phyloP scores from a whole-genome alignment of 2,329 filamentous ascomycete species.

The Esteya vermicola region DNA sequence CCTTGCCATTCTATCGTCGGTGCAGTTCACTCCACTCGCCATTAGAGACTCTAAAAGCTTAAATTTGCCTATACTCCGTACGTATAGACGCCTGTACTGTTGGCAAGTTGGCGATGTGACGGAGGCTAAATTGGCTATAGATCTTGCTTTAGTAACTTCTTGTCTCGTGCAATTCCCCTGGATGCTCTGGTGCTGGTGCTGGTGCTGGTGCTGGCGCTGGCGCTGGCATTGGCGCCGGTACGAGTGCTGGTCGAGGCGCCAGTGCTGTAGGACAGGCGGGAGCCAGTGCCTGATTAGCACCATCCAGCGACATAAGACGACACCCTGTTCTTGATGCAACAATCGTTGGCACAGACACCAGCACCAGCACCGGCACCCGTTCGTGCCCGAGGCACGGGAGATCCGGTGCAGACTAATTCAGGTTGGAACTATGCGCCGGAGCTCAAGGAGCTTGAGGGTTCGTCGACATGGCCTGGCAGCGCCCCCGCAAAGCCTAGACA shows the following conservation, averaged over 20 bases:
- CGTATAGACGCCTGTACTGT: slow-evolving; percentile 1
- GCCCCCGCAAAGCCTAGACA: too few species aligned
- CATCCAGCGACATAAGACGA: too few species aligned
- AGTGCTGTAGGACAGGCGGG: neutral
- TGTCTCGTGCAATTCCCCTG: slow-evolving; percentile 2
- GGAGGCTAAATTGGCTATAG: slow-evolving; percentile 7
- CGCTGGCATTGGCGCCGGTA: neutral
- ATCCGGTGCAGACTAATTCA: too few species aligned
- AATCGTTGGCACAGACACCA: neutral
- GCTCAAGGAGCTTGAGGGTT: too few species aligned
- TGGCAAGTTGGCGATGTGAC: slow-evolving; percentile 6
- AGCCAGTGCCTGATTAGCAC: too few species aligned
- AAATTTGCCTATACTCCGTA: slow-evolving; percentile 1
- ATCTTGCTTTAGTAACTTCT: too few species aligned
- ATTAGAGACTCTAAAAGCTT: too few species aligned
- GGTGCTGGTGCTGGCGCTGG: slow-evolving; percentile 2
- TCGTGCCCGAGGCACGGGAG: too few species aligned
- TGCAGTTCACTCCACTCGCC: neutral
- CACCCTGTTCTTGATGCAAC: neutral
- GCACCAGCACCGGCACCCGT: too few species aligned
- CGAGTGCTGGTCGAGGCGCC: neutral
- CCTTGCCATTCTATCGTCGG: too few species aligned
- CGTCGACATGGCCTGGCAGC: too few species aligned
- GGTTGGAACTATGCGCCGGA: too few species aligned
- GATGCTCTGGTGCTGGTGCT: slow-evolving; percentile 4